Evolutionary conservation across 108 stramenopile genomes (phyloP).

Genomic region (Cyclotella atomus): DNA sequence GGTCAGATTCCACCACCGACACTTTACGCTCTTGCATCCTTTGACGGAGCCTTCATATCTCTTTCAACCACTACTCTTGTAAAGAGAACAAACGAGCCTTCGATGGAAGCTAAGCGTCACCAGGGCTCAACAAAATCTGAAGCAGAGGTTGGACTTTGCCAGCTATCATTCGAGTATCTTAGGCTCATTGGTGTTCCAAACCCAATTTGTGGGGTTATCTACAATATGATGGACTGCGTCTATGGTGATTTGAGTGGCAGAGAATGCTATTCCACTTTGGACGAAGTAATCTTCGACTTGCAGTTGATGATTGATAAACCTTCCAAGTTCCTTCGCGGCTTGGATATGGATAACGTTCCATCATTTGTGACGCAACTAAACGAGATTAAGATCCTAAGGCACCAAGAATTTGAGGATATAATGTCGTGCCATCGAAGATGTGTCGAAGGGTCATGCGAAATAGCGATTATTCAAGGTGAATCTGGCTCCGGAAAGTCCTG

Average conservation of each 20-base stretch:
- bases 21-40: background rate
- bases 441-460: no score
- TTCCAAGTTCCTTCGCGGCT: background rate
- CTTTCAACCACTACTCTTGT: background rate
- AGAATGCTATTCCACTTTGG: slow-evolving; percentile 3
- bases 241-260: slow-evolving; percentile 2
- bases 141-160: background rate
- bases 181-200: background rate
- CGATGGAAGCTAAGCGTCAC: background rate
- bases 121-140: background rate
- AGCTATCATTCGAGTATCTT: background rate
- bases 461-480: no score
- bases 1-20: background rate
- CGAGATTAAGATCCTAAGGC: background rate
- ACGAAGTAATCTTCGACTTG: no score
- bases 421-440: background rate
- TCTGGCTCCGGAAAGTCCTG: no score
- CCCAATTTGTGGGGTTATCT: slow-evolving; percentile 7
- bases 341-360: background rate
- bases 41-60: slow-evolving; percentile 6
- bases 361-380: background rate
- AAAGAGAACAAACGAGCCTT: background rate
- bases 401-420: background rate
- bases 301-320: no score
- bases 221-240: background rate